A percentile compares a stretch with the other conserved stretches of the same genome.
These are phyloP conservation scores for Chlorella sp. DNA, from an alignment of 139 green algal species.

Conservation along the genomic window DNA sequence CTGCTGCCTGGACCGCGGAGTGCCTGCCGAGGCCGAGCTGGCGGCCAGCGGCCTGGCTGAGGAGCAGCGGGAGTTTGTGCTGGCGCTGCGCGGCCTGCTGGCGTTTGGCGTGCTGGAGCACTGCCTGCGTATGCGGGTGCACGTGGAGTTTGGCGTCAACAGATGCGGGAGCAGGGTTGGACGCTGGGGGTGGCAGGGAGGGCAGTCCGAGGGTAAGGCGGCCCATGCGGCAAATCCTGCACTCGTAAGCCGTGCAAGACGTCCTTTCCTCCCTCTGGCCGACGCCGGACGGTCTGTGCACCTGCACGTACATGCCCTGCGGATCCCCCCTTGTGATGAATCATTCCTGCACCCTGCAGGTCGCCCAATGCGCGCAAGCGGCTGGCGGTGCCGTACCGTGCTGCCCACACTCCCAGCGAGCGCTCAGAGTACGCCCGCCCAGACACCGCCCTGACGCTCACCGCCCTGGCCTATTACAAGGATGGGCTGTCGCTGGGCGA, in stretches of 20 bases:
- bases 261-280: too few relatives aligned
- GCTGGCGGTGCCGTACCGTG: constrained; percentile 59
- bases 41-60: not conserved
- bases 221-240: too few relatives aligned
- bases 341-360: constrained; percentile 34
- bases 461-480: constrained; percentile 54
- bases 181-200: not conserved
- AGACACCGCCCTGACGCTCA: constrained; percentile 60
- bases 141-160: constrained; percentile 53
- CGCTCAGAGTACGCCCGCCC: constrained; percentile 63
- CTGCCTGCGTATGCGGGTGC: constrained; percentile 52
- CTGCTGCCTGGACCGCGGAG: not conserved
- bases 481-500: constrained; percentile 44
- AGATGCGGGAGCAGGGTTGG: not conserved
- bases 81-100: constrained; percentile 62
- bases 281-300: too few relatives aligned
- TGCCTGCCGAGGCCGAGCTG: not conserved
- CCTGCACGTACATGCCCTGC: too few relatives aligned
- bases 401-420: constrained; percentile 49
- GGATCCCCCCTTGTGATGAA: too few relatives aligned
- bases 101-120: constrained; percentile 54
- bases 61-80: constrained; percentile 43
- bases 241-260: too few relatives aligned
- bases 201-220: not conserved
- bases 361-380: constrained; percentile 34